Evolutionary conservation across 306 rosid species (phyloP), one percentile per base, ranked within the genome.

Genomic region (Dryas octopetala): DNA sequence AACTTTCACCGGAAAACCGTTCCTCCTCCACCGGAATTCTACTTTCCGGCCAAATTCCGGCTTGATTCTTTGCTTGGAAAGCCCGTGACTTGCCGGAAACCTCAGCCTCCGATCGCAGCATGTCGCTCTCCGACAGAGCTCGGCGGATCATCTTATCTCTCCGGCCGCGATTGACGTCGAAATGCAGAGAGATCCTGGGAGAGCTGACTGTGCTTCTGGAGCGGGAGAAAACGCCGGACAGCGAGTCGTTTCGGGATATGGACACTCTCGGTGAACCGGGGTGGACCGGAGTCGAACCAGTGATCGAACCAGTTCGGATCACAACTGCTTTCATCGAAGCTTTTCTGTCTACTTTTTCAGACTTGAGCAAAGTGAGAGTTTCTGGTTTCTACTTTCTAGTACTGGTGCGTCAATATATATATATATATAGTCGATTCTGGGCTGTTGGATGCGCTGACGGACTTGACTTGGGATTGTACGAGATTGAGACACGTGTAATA

Each of bases 221-320:
- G 68, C 71, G 66, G 48, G 80, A 54, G 66, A 66, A 73, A 15
- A 65, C 55, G 73, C 77, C 57, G 73, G 82, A 5, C 23, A 86
- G 5, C 4, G 96, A 85, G 32, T 82, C 51, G 13, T 40, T 77
- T 50, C 85, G 82, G 9, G 83, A n/a, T 41, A 88, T 68, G 23
- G 83, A 62, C 48, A 71, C 44, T 12, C 73, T 82, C 0, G 84
- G 81, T 9, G 88, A 84, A 68, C 78, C 78, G 52, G 81, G 11
- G 2, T 51, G 86, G n/a, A 64, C 69, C 62, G 93, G 81, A 2
- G 82, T 70, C 3, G 97, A 94, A 7, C 85, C 85, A 82, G 96
- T 87, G 1, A 81, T 70, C 3, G 97, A 94, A 7, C 85, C 85
- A 82, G 96, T 86, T 85, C 88, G 83, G 52, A 88, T 61, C 62